These are phyloP conservation scores for Komagataella mondaviorum DNA, from an alignment of 805 yeast genomes.

Conservation along the genomic window DNA sequence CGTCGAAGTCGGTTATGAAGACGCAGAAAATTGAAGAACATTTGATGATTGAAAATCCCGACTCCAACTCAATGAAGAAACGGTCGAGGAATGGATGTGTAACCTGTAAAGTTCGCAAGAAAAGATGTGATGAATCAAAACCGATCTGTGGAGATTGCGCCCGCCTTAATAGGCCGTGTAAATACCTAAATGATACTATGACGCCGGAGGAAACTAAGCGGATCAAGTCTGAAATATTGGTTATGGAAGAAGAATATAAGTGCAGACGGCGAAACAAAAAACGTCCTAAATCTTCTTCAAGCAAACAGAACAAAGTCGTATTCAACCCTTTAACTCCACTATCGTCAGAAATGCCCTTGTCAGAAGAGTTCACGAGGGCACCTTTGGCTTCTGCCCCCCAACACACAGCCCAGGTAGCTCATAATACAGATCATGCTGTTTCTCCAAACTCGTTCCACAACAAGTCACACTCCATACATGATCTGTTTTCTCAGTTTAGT, in stretches of 20 bases:
- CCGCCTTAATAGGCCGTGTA: conserved; percentile 31
- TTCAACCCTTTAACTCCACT: conserved; percentile 15
- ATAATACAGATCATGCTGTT: background rate
- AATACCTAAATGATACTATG: conserved; percentile 34
- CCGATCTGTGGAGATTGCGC: conserved; percentile 39
- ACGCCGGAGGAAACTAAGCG: conserved; percentile 20
- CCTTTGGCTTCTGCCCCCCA: background rate
- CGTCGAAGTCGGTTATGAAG: background rate
- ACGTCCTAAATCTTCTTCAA: background rate
- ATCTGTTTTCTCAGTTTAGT: background rate
- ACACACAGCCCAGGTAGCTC: background rate
- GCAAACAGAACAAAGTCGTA: conserved; percentile 6
- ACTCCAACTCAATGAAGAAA: conserved; percentile 8
- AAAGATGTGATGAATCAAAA: conserved; percentile 35
- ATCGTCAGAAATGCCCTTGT: background rate
- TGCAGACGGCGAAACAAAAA: conserved; percentile 11
- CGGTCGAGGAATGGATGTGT: conserved; percentile 50
- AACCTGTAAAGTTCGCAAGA: conserved; percentile 55
- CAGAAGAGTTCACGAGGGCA: background rate
- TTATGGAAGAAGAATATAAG: conserved; percentile 26
- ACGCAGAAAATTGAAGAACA: background rate
- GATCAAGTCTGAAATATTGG: conserved; percentile 22
- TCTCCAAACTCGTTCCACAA: background rate
- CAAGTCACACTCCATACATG: background rate
- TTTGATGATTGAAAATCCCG: background rate